Conservation (phyloP, 345 rosid genomes). For the Rubroshorea leprosula region DNA sequence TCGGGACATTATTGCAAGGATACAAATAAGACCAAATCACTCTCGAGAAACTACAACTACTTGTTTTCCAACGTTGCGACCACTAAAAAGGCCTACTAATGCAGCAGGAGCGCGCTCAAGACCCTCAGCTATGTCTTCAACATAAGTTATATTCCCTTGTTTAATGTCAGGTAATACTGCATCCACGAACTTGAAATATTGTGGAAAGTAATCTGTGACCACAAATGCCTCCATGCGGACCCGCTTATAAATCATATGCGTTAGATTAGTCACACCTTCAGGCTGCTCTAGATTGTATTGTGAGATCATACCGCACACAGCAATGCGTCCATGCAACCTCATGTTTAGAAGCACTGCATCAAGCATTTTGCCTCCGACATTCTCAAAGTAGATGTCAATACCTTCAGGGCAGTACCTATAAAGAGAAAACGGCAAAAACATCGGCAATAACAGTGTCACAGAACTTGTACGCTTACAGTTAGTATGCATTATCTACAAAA, state of each 20-base stretch:
- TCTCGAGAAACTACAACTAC: slow-evolving; percentile 34
- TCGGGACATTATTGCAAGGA: too few relatives aligned
- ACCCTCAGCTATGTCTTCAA: slow-evolving; percentile 49
- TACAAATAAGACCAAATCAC: too few relatives aligned
- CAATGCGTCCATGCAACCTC: slow-evolving; percentile 38
- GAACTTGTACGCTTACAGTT: too few relatives aligned
- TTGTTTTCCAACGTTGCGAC: slow-evolving; percentile 51
- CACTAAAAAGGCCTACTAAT: slow-evolving; percentile 39
- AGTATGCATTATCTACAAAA: too few relatives aligned
- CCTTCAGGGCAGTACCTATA: slow-evolving; percentile 32
- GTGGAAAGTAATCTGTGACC: slow-evolving; percentile 25
- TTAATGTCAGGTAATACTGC: slow-evolving; percentile 33
- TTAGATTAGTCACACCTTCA: slow-evolving; percentile 36
- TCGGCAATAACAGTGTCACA: too few relatives aligned
- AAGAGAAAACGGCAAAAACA: neutral
- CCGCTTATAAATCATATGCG: slow-evolving; percentile 17
- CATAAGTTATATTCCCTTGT: slow-evolving; percentile 38
- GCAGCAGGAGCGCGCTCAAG: slow-evolving; percentile 51
- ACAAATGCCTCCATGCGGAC: slow-evolving; percentile 38
- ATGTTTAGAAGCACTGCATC: slow-evolving; percentile 49
- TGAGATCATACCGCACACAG: slow-evolving; percentile 53
- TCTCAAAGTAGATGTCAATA: slow-evolving; percentile 54
- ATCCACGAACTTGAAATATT: slow-evolving; percentile 33
- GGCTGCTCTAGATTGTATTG: slow-evolving; percentile 36
- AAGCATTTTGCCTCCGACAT: slow-evolving; percentile 52